phyloP scores from a whole-genome alignment of 345 rosid genomes.

The Eutrema heterophyllum region DNA sequence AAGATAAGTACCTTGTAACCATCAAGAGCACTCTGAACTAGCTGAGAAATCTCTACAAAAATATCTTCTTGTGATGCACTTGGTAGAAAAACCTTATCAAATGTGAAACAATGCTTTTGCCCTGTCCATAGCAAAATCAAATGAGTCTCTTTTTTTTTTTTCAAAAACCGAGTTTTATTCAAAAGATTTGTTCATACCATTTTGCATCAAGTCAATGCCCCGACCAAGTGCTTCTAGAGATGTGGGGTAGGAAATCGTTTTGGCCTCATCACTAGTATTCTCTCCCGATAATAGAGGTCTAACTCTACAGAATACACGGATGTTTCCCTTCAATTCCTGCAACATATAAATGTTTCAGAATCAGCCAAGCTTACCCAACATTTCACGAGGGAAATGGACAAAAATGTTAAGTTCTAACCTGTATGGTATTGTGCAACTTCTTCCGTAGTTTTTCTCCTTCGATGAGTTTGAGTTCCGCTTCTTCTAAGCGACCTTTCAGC shows the following conservation, averaged over 20 bases:
- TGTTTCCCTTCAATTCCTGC: conserved; percentile 95
- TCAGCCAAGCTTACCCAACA: neutral
- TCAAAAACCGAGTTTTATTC: neutral
- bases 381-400: neutral
- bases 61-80: conserved; percentile 83
- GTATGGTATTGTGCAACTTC: conserved; percentile 90
- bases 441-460: conserved; percentile 95
- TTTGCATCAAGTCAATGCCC: conserved; percentile 72
- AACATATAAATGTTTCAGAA: conserved; percentile 17
- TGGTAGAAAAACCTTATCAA: conserved; percentile 82
- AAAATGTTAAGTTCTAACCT: conserved; percentile 40
- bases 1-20: conserved; percentile 80
- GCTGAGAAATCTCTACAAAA: conserved; percentile 92
- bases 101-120: conserved; percentile 76
- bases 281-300: conserved; percentile 79
- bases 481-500: conserved; percentile 59
- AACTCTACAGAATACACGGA: conserved; percentile 97
- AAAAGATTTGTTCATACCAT: conserved; percentile 42
- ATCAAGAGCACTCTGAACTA: conserved; percentile 98
- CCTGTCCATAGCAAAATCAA: conserved; percentile 43
- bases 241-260: conserved; percentile 63
- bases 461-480: conserved; percentile 75
- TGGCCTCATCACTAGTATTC: conserved; percentile 51
- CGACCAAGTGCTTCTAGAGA: conserved; percentile 74
- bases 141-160: conserved; percentile 2